Base-by-base conservation (phyloP, 805 yeast genomes). In the Candida hispaniensis region DNA sequence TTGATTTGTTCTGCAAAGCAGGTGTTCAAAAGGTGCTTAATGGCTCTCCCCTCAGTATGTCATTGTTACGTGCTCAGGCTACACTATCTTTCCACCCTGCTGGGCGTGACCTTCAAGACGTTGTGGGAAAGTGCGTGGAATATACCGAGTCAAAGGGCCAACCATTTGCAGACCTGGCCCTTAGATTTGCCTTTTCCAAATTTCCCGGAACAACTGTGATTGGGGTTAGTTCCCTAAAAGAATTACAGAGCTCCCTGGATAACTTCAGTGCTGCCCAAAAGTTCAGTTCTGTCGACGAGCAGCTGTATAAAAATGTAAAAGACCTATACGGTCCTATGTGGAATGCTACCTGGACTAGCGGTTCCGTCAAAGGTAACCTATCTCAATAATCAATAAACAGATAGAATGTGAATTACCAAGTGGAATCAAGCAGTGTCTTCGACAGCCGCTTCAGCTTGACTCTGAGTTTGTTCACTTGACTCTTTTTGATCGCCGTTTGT, bases 11-110 rank as follows among this genome's bases (percentile, higher is more conserved):
- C 41, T 24, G 39, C 15, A 71, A 69, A 6, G 71, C 79, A 8
- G 68, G 71, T 4, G 62, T 85, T 18, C 62, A 66, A 39, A 54
- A 64, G 42, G 54, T 86, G n/a, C 56, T 75, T 51, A 82, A 80
- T 52, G 95, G 88, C 3, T 79, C 94, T 1, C 85, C 91, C 22
- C 61, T 88, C 41, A 73, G 86, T 38, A 86, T 86, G 97, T 80
- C 94, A 4, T 55, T 86, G 39, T 61, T 86, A 39, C 66, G 93
- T 41, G 67, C 78, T 0, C 74, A 66, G 14, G 60, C 65, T 19
- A 77, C 94, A 0, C 77, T 69, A 44, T 49, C 64, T 1, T 88
- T 85, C 66, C 96, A 86, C 49, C 96, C 95, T 0, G 91, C 82
- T 3, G 59, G 75, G 0, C 46, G 54, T 10, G 68, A 54, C n/a